Evolutionary conservation across 768 basidiomycete genomes (phyloP).

Genomic region (Serendipita indica): DNA sequence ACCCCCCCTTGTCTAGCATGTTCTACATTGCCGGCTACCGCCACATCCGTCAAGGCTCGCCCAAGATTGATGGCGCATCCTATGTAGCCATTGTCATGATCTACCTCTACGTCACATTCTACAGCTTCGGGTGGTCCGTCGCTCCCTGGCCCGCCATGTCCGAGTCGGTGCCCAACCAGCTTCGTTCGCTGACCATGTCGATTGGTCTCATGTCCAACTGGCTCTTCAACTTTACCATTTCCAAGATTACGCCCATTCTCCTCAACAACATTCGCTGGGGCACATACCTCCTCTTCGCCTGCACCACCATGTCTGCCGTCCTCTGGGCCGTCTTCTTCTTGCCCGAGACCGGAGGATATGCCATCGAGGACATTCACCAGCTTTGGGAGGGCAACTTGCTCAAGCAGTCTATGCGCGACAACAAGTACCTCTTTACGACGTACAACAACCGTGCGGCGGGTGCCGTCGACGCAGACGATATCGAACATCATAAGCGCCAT

Average conservation of each 20-base stretch:
- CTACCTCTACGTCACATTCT: slow-evolving; percentile 27
- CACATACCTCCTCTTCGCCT: slow-evolving; percentile 8
- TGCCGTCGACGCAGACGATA: not conserved
- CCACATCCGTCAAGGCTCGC: slow-evolving; percentile 22
- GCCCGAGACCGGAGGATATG: slow-evolving; percentile 13
- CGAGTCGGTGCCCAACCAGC: slow-evolving; percentile 33
- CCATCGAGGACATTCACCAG: slow-evolving; percentile 14
- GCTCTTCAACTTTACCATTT: slow-evolving; percentile 34
- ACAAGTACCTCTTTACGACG: slow-evolving; percentile 12
- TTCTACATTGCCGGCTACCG: slow-evolving; percentile 33
- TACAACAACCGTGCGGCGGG: slow-evolving; percentile 2
- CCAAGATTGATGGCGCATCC: slow-evolving; percentile 24
- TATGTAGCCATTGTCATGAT: slow-evolving; percentile 33
- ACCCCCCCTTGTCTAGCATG: slow-evolving; percentile 22
- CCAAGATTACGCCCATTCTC: slow-evolving; percentile 31
- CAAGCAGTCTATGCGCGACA: slow-evolving; percentile 12
- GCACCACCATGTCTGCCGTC: slow-evolving; percentile 10
- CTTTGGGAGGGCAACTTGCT: slow-evolving; percentile 12
- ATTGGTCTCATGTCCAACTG: slow-evolving; percentile 30
- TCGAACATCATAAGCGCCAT: not conserved
- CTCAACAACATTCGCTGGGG: slow-evolving; percentile 13
- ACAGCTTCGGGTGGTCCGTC: slow-evolving; percentile 14
- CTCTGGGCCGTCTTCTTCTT: slow-evolving; percentile 12
- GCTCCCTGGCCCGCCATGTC: slow-evolving; percentile 29
- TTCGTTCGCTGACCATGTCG: slow-evolving; percentile 28